Evolutionary conservation across 1,284 basidiomycete genomes (phyloP).

Genomic region (Baeospora myosura): DNA sequence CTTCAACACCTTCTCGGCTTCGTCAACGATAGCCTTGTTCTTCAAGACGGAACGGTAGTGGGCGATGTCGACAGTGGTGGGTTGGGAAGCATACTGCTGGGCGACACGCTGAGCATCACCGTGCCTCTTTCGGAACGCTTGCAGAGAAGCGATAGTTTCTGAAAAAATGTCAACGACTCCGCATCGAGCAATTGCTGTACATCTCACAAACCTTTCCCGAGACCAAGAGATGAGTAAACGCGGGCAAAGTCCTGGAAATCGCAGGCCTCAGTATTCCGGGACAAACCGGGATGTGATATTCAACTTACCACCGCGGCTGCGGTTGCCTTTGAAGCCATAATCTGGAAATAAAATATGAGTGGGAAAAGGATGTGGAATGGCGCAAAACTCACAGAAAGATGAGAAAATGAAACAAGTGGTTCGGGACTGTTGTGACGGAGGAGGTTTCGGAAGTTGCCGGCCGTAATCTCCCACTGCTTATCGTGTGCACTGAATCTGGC

Average conservation of each 20-base stretch:
- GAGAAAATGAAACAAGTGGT: no score
- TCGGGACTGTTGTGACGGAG: no score
- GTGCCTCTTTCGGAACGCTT: constrained; percentile 95
- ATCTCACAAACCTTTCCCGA: constrained; percentile 66
- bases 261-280: constrained; percentile 18
- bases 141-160: constrained; percentile 87
- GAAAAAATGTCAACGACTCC: no score
- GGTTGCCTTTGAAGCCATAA: constrained; percentile 79
- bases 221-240: constrained; percentile 84
- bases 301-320: constrained; percentile 66
- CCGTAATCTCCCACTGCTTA: no score
- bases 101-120: constrained; percentile 80
- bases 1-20: constrained; percentile 86
- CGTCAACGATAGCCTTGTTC: constrained; percentile 88
- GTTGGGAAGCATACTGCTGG: constrained; percentile 63
- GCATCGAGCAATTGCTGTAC: constrained; percentile 7
- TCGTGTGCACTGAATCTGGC: no score
- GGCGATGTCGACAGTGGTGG: constrained; percentile 80
- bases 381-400: no score
- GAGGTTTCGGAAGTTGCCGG: no score
- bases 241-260: constrained; percentile 78
- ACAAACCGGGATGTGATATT: constrained; percentile 11
- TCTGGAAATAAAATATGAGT: no score
- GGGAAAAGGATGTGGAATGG: no score
- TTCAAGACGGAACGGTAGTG: constrained; percentile 90